Percentiles rank a stretch among this genome's conserved stretches.
Evolutionary conservation across 2,329 filamentous ascomycete species (phyloP).

Genomic region (Penicillium psychrosexuale): DNA sequence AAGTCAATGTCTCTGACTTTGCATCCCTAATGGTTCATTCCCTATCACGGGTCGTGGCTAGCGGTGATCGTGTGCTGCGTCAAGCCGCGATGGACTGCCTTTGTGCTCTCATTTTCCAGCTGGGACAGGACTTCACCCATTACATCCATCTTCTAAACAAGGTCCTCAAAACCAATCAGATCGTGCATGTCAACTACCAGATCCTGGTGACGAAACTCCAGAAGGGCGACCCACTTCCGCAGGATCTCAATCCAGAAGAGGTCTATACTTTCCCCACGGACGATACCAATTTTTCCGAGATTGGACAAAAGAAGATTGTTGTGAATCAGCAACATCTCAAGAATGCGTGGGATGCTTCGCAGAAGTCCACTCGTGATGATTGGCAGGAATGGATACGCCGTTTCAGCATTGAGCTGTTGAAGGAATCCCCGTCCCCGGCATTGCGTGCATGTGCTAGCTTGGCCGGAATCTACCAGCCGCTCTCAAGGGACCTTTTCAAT

Average conservation of each 20-base stretch:
- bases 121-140: slow-evolving; percentile 91
- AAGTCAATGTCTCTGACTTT: slow-evolving; percentile 96
- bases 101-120: slow-evolving; percentile 90
- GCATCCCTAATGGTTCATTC: slow-evolving; percentile 96
- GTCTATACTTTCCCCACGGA: slow-evolving; percentile 74
- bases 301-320: slow-evolving; percentile 87
- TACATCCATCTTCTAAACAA: slow-evolving; percentile 95
- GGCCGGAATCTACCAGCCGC: slow-evolving; percentile 83
- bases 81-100: slow-evolving; percentile 87
- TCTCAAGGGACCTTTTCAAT: slow-evolving; percentile 94
- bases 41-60: slow-evolving; percentile 74
- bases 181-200: slow-evolving; percentile 87
- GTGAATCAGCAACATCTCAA: slow-evolving; percentile 98
- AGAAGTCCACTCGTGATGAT: slow-evolving; percentile 96
- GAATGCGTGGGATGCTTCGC: slow-evolving; percentile 92
- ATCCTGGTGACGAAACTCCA: slow-evolving; percentile 88
- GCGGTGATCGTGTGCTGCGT: slow-evolving; percentile 69
- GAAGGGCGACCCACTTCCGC: slow-evolving; percentile 90
- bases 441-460: slow-evolving; percentile 88
- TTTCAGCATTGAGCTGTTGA: slow-evolving; percentile 91
- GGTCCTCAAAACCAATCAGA: slow-evolving; percentile 70
- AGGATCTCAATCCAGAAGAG: slow-evolving; percentile 85
- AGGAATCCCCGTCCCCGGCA: slow-evolving; percentile 94
- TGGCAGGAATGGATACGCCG: slow-evolving; percentile 99
- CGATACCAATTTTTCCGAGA: slow-evolving; percentile 77